Conservation (phyloP, 2,329 filamentous ascomycete genomes). For the Ophiostoma novo-ulmi region DNA sequence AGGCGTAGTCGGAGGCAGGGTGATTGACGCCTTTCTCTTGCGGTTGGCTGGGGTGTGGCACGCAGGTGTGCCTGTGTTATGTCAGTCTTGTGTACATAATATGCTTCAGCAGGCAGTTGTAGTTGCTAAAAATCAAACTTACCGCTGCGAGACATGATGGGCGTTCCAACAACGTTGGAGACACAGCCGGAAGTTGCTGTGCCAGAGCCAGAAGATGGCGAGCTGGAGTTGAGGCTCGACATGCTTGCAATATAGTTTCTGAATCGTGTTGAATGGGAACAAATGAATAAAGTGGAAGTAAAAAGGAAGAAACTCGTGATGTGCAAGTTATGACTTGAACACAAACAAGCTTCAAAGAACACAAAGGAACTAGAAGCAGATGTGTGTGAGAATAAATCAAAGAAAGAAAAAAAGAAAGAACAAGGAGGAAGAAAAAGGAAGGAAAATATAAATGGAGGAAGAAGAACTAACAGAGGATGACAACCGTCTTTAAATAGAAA, state of each 20-base stretch:
- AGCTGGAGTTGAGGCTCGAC: conserved; percentile 5
- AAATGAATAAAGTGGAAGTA: neutral
- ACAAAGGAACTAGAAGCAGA: neutral
- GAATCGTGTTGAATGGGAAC: neutral
- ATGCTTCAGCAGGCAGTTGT: neutral
- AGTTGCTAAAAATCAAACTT: neutral
- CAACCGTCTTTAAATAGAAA: neutral
- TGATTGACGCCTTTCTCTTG: conserved; percentile 5
- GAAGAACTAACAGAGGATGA: neutral
- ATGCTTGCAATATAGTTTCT: neutral
- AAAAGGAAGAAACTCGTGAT: neutral
- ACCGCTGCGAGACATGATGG: neutral
- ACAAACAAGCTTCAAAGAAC: neutral
- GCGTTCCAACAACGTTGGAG: neutral
- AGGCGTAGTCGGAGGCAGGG: neutral
- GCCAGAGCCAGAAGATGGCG: neutral
- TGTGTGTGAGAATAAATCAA: neutral
- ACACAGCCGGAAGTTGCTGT: neutral
- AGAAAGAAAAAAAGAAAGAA: neutral
- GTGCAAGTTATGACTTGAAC: neutral
- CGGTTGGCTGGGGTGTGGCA: neutral
- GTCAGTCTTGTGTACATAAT: neutral
- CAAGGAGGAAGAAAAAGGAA: neutral
- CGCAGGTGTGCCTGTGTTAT: neutral
- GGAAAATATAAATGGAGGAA: neutral